Evolutionary conservation across 352 stramenopile species (phyloP).

Genomic region (Phytophthora gonapodyides): DNA sequence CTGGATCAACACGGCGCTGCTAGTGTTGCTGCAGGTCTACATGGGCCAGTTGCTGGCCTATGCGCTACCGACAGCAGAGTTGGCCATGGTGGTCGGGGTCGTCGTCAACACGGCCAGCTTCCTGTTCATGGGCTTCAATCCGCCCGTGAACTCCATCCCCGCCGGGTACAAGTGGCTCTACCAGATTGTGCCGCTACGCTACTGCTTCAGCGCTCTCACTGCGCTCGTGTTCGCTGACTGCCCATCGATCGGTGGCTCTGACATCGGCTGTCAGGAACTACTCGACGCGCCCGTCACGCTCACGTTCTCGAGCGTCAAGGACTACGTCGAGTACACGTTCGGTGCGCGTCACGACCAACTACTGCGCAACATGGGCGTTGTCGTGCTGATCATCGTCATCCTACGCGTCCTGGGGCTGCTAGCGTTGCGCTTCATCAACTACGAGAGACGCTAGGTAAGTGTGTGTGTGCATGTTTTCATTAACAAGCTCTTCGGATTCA

Average conservation of each 20-base stretch:
- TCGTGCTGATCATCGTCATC: constrained; percentile 46
- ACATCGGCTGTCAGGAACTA: constrained; percentile 39
- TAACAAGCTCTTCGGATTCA: neutral
- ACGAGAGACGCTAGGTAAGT: constrained; percentile 44
- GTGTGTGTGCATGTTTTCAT: neutral
- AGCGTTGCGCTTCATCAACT: constrained; percentile 55
- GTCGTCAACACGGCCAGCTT: constrained; percentile 73
- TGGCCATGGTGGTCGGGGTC: constrained; percentile 49
- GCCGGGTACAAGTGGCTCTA: constrained; percentile 63
- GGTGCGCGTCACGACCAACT: constrained; percentile 45
- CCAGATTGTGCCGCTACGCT: constrained; percentile 53
- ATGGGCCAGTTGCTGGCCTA: constrained; percentile 51
- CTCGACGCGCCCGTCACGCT: constrained; percentile 35
- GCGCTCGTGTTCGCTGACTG: constrained; percentile 52
- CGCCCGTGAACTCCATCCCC: constrained; percentile 54
- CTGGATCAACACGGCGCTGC: constrained; percentile 49
- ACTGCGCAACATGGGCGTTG: constrained; percentile 40
- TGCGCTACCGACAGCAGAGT: constrained; percentile 43
- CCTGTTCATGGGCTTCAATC: constrained; percentile 80
- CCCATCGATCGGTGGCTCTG: constrained; percentile 1
- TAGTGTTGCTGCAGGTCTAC: constrained; percentile 55
- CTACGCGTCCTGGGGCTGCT: constrained; percentile 49
- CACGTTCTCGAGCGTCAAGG: constrained; percentile 40
- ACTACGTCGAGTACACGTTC: constrained; percentile 52
- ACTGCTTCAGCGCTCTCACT: constrained; percentile 48